Base-by-base conservation (phyloP, 2,329 filamentous ascomycete species). In the Hansfordia pulvinata region DNA sequence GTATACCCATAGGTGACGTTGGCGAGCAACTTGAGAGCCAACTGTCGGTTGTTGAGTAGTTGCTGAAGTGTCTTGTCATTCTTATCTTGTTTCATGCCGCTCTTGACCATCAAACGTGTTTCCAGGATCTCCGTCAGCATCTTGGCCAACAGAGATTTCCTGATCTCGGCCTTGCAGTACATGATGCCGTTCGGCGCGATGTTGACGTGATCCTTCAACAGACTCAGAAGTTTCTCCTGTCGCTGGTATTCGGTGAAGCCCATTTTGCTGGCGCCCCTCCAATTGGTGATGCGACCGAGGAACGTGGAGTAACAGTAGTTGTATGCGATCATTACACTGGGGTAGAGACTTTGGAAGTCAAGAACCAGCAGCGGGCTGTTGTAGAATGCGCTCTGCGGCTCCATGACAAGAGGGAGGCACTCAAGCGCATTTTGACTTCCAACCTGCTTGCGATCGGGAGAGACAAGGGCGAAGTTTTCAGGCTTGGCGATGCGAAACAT, bases 291-390 rank as follows among this genome's bases (percentile, higher is more conserved):
- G 17, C 90, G 73, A 1, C 90, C 90, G 1, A 96, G 63, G 40
- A 86, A 98, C 0, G 90, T 98, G 0, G 90, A 96, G 47, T 98
- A 98, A 56, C 90, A 98, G 47, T 94, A 90, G 44, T 98, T 98
- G 58, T 98, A 96, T 0, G 90, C 90, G 45, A 98, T 96, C 85
- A 98, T 94, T 33, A 96, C 77, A 50, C 86, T 94, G 0, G 90
- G 90, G 38, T 98, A 98, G 25, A 98, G 57, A 32, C 84, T 93
- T 45, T 96, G 88, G 36, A 98, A 98, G 52, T 98, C 90, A 6
- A 98, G 62, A 0, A 98, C 90, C 4, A 98, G 48, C 1, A 98
- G 49, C 0, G 90, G 90, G 34, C 82, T 90, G 30, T 63, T 84
- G 52, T 98, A 98, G 46, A 98, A 93, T 6, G 76, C 82, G 38